These are phyloP conservation scores for Tolypocladium pustulatum DNA, from an alignment of 2,329 filamentous ascomycete genomes.

Conservation along the genomic window DNA sequence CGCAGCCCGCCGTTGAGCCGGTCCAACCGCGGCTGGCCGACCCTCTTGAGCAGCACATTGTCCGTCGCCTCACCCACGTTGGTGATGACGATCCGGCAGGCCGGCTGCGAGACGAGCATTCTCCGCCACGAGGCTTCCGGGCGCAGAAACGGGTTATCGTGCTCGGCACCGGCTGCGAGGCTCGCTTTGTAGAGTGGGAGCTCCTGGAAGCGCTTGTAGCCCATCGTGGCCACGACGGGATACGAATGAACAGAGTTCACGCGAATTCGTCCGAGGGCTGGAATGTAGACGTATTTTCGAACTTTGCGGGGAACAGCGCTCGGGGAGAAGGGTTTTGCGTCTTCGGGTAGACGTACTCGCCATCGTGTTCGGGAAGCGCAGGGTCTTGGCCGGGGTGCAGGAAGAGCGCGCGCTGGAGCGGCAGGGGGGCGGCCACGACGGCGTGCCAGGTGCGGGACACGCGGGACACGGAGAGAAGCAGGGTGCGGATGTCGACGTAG, in stretches of 20 bases:
- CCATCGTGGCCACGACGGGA: not conserved
- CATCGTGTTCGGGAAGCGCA: not conserved
- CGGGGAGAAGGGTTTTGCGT: not conserved
- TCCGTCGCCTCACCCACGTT: not conserved
- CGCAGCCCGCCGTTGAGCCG: not conserved
- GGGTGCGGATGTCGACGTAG: not conserved
- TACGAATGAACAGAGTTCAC: too few species aligned
- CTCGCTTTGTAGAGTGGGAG: not conserved
- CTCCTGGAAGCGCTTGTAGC: not conserved
- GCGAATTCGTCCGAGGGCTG: not conserved
- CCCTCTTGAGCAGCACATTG: not conserved
- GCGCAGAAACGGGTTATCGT: not conserved
- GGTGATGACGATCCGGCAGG: not conserved
- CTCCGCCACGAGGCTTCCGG: not conserved
- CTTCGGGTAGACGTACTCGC: not conserved
- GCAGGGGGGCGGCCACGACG: not conserved
- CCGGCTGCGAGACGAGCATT: not conserved
- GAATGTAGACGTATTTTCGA: not conserved
- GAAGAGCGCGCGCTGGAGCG: not conserved
- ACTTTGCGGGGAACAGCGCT: not conserved
- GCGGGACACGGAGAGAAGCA: not conserved
- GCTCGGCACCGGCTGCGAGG: not conserved
- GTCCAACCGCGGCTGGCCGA: not conserved
- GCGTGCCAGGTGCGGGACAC: not conserved
- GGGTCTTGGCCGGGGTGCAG: not conserved